Percentiles rank a stretch among this genome's conserved stretches.
Evolutionary conservation across 2,329 filamentous ascomycete species (phyloP).

Genomic region (Ophiosphaerella herpotricha): DNA sequence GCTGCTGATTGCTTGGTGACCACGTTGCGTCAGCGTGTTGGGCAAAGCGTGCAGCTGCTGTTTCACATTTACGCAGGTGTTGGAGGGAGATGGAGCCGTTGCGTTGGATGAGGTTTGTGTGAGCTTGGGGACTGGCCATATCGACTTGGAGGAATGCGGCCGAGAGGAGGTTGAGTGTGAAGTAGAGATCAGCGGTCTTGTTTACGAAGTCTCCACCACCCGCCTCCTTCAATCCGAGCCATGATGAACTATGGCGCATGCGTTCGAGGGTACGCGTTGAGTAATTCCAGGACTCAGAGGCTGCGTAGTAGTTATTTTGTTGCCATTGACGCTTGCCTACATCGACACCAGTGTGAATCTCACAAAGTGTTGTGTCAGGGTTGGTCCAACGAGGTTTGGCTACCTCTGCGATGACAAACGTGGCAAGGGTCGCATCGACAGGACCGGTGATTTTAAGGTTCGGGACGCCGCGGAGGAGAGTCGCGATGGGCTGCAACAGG

Average conservation of each 20-base stretch:
- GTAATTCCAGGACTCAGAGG: constrained; percentile 27
- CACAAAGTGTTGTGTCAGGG: constrained; percentile 24
- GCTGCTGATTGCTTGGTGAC: constrained; percentile 27
- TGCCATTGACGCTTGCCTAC: constrained; percentile 37
- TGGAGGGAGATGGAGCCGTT: constrained; percentile 19
- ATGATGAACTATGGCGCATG: constrained; percentile 34
- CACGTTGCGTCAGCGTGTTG: constrained; percentile 31
- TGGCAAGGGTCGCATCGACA: constrained; percentile 17
- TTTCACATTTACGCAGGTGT: constrained; percentile 28
- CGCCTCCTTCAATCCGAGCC: constrained; percentile 19
- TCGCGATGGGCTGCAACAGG: constrained; percentile 26
- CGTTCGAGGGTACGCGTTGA: constrained; percentile 31
- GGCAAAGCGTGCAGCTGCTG: constrained; percentile 25
- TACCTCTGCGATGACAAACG: constrained; percentile 15
- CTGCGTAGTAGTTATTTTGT: constrained; percentile 23
- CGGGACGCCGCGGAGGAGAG: constrained; percentile 23
- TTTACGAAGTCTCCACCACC: constrained; percentile 32
- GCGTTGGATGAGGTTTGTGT: constrained; percentile 5
- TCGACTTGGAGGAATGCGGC: constrained; percentile 31
- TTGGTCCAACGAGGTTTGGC: constrained; percentile 32
- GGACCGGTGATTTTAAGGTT: constrained; percentile 22
- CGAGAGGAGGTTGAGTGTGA: constrained; percentile 30
- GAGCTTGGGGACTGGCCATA: constrained; percentile 16
- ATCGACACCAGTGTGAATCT: constrained; percentile 30
- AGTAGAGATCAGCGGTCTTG: constrained; percentile 28